Evolutionary conservation across 2,329 filamentous ascomycete species (phyloP), one percentile per base, ranked within the genome.

Genomic region (Fusarium sp.): DNA sequence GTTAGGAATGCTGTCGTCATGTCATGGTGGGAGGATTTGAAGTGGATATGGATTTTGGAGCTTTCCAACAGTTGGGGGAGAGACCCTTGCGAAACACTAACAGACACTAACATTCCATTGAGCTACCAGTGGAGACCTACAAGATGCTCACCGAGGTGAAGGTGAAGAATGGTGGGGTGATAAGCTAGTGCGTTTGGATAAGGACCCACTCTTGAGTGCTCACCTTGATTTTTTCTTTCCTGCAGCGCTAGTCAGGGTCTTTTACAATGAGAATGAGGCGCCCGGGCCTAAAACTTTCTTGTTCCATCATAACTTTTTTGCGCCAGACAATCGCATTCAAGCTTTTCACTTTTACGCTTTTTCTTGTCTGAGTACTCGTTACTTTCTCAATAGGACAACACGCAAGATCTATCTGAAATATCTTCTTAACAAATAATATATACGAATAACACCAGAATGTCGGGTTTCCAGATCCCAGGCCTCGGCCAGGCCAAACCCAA

Each of bases 381-480:
- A 3, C 23, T 23, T 6, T 18, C 10, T 23, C 16, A 4, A 4
- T 9, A 37, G 28, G 6, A 11, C 19, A 10, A 6, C 4, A 25
- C 6, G 6, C 23, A 30, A 10, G 0, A 21, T 28, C 13, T 2
- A 23, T 21, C 31, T 0, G 21, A 28, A 11, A 5, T 4, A 14
- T 37, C 11, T 12, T 18, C 4, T 25, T 13, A 48, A 42, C 25
- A 16, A 16, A 51, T 57, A 34, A 25, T 44, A 39, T 54, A 62
- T 25, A 25, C 31, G 13, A 42, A 28, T 16, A 50, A 25, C 30
- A 7, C 13, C 42, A 63, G 44, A 10, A 83, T 83, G 81, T 79
- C 81, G 26, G 79, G 79, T 56, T 83, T 83, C 34, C 80, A 82
- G 58, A 83, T 83, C 34, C 81, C 81, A 30, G 81, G 81, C 55